Evolutionary conservation across 2,329 filamentous ascomycete species (phyloP), one percentile per base, ranked within the genome.

Genomic region (Diaporthe sp.): DNA sequence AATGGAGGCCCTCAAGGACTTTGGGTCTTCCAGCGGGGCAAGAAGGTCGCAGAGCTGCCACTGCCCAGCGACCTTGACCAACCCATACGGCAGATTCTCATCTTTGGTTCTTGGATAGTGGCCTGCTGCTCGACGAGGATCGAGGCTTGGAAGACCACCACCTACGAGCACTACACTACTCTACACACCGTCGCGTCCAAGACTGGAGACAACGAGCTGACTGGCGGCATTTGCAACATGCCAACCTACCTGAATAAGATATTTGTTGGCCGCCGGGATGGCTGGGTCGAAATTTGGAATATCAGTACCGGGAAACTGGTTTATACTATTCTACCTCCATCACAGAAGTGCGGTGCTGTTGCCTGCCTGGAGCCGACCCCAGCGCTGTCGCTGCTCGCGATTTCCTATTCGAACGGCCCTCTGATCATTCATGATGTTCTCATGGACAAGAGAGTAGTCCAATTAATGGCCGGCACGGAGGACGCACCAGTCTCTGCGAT

Each of bases 201-300:
- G 76, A 87, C 90, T 42, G 89, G 89, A 28, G 90, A 90, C 72
- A 92, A 92, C 78, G 86, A 92, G 77, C 91, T 98, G 74, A 95
- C 94, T 0, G 94, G 94, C 33, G 92, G 93, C 67, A 89, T 98
- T 78, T 93, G 92, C 81, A 97, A 91, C 80, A 95, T 98, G 93
- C 96, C 96, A 1, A 98, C 97, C 0, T 97, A 95, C 83, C 85
- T 99, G 76, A 99, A 99, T 87, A 99, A 99, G 84, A 90, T 99
- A 58, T 95, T 98, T 77, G 94, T 95, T 3, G 97, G 95, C 13
- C 92, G 95, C 79, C 90, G 90, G 77, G 95, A 99, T 82, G 97
- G 97, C 9, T 93, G 92, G 83, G 92, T 98, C 12, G 97, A 99
- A 81, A 97, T 99, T 68, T 99, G 97, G 96, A 99, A 99, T 81